Evolutionary conservation across 345 rosid genomes (phyloP).

Genomic region (Salix purpurea): DNA sequence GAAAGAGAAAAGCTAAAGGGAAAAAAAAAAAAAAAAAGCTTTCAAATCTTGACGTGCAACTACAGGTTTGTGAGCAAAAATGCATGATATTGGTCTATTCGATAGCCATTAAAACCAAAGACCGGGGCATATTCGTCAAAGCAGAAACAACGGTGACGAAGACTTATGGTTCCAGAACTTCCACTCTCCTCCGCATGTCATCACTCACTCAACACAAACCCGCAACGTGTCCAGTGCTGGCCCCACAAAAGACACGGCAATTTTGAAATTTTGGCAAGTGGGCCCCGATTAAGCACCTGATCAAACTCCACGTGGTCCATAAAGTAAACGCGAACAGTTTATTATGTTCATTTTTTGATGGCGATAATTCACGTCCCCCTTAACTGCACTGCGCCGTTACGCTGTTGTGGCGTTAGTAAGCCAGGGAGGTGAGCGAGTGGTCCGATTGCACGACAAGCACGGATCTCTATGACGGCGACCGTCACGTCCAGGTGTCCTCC

Average conservation of each 20-base stretch:
- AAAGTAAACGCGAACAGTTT: constrained; percentile 5
- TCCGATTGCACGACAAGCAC: constrained; percentile 29
- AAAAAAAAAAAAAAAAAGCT: no score
- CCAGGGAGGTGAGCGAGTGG: constrained; percentile 14
- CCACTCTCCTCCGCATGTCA: no score
- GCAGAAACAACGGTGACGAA: no score
- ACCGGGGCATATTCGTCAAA: no score
- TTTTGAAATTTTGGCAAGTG: neutral
- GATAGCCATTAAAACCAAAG: no score
- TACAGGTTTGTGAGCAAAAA: no score
- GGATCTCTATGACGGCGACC: constrained; percentile 36
- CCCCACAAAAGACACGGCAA: neutral
- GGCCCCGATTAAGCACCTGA: constrained; percentile 15
- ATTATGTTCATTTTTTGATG: neutral
- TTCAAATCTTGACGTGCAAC: no score
- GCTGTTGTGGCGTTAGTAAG: constrained; percentile 44
- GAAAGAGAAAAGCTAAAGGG: no score
- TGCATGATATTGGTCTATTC: no score
- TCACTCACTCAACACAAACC: no score
- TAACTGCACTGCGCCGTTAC: constrained; percentile 28
- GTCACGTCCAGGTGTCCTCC: constrained; percentile 26
- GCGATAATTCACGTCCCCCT: neutral
- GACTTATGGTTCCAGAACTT: no score
- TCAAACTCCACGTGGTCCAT: constrained; percentile 28
- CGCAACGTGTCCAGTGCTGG: constrained; percentile 16